phyloP scores from a whole-genome alignment of 129 eudicot species.

The Escallonia herrerae region DNA sequence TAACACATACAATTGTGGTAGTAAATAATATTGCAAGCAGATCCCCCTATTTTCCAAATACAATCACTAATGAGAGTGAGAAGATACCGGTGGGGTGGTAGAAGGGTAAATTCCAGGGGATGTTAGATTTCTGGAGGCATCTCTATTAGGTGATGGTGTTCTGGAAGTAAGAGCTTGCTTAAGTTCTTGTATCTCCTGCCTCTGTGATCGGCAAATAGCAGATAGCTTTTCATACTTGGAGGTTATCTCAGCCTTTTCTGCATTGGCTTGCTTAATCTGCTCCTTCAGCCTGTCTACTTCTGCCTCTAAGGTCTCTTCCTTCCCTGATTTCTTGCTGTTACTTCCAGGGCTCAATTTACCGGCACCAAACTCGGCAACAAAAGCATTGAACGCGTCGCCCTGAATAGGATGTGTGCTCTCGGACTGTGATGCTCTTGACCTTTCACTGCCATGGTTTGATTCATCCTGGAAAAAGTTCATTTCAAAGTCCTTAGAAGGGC shows the following conservation, averaged over 20 bases:
- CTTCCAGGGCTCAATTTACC: conserved; percentile 46
- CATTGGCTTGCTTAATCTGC: conserved; percentile 56
- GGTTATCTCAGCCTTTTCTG: conserved; percentile 73
- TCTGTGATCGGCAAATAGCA: conserved; percentile 85
- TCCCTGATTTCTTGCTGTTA: conserved; percentile 28
- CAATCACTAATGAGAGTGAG: background rate
- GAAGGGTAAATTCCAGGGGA: conserved; percentile 35
- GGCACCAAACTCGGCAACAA: conserved; percentile 60
- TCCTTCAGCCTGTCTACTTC: conserved; percentile 76
- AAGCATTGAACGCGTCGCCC: conserved; percentile 56
- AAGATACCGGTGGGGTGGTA: conserved; percentile 38
- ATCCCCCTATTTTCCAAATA: background rate
- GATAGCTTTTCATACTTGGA: conserved; percentile 84
- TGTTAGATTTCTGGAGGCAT: conserved; percentile 22
- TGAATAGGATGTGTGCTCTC: conserved; percentile 23
- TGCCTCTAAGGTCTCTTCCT: conserved; percentile 50
- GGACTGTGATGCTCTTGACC: conserved; percentile 22
- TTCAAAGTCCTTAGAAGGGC: conserved; percentile 46
- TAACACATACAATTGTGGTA: background rate
- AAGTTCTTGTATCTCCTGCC: conserved; percentile 92
- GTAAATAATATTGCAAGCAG: background rate
- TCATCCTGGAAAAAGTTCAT: conserved; percentile 47
- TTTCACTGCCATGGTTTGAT: conserved; percentile 20
- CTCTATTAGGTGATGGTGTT: conserved; percentile 62
- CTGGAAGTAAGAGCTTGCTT: conserved; percentile 79